phyloP scores from a whole-genome alignment of 345 rosid species.

The Boechera divaricarpa region DNA sequence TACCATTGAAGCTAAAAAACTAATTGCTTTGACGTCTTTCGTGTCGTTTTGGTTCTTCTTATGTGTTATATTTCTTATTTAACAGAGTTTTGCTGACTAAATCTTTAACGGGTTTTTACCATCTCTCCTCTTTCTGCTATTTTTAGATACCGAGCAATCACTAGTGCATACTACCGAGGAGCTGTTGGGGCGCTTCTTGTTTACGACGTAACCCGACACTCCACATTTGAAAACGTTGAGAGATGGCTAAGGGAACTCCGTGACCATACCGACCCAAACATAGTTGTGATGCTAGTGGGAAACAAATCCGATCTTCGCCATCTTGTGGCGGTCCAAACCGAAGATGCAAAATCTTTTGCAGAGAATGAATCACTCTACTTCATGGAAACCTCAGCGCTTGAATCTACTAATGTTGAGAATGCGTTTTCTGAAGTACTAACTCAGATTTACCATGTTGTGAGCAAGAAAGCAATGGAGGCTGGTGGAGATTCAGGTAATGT shows the following conservation, averaged over 20 bases:
- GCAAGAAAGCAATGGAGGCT: slow-evolving; percentile 88
- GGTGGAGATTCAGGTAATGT: slow-evolving; percentile 59
- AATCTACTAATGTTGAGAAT: slow-evolving; percentile 82
- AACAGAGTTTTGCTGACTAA: not conserved
- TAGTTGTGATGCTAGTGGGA: slow-evolving; percentile 90
- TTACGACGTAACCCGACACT: slow-evolving; percentile 86
- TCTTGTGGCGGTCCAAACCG: slow-evolving; percentile 84
- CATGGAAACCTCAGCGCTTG: slow-evolving; percentile 96
- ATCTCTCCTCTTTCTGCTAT: not conserved
- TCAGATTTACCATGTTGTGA: slow-evolving; percentile 78
- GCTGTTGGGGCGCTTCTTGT: slow-evolving; percentile 92
- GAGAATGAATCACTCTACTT: slow-evolving; percentile 86
- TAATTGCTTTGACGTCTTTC: not conserved
- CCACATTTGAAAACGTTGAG: slow-evolving; percentile 88
- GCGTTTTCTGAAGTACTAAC: slow-evolving; percentile 92
- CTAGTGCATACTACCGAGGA: slow-evolving; percentile 94
- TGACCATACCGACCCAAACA: slow-evolving; percentile 92
- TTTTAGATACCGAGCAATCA: slow-evolving; percentile 89
- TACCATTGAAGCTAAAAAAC: not conserved
- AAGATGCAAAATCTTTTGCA: slow-evolving; percentile 79
- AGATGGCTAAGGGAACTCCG: slow-evolving; percentile 94
- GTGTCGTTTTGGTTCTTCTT: not conserved
- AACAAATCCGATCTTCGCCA: slow-evolving; percentile 95
- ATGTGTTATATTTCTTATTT: not conserved
- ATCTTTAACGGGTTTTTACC: not conserved